Conservation (phyloP, 139 green algal genomes). For the Closterium sp. region DNA sequence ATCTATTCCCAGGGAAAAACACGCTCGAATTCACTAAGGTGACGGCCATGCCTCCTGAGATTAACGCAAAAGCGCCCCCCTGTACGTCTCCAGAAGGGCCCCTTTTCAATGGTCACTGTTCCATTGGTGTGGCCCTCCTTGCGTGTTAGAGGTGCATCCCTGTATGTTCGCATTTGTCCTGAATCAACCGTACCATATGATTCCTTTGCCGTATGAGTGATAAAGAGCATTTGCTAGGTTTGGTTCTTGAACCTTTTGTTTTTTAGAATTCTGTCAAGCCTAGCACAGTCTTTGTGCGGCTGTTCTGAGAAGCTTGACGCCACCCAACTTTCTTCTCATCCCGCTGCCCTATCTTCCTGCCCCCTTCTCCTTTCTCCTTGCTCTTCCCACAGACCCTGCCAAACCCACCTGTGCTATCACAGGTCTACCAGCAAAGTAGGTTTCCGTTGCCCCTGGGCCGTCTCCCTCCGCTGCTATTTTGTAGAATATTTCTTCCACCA, state of each 20-base stretch:
- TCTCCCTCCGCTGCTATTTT: neutral
- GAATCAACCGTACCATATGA: no score
- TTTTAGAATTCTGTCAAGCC: no score
- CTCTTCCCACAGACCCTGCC: conserved; percentile 30
- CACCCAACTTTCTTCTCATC: neutral
- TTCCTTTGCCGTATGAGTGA: no score
- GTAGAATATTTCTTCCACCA: neutral
- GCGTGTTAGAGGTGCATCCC: no score
- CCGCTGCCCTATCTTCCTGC: neutral
- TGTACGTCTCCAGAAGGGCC: conserved; percentile 13
- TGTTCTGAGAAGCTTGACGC: no score
- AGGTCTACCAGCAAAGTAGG: conserved; percentile 44
- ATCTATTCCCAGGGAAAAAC: conserved; percentile 13
- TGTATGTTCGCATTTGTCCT: no score
- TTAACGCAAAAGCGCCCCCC: conserved; percentile 36
- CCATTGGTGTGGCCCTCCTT: no score
- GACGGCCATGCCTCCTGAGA: neutral
- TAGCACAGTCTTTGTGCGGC: no score
- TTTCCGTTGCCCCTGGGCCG: neutral
- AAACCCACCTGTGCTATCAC: conserved; percentile 28
- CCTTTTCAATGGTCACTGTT: no score
- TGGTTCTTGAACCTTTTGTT: no score
- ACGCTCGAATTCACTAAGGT: conserved; percentile 29
- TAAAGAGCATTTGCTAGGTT: no score
- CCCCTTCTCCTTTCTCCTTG: neutral